These are phyloP conservation scores for Neofusicoccum cordaticola DNA, from an alignment of 2,329 filamentous ascomycete species.

Conservation along the genomic window DNA sequence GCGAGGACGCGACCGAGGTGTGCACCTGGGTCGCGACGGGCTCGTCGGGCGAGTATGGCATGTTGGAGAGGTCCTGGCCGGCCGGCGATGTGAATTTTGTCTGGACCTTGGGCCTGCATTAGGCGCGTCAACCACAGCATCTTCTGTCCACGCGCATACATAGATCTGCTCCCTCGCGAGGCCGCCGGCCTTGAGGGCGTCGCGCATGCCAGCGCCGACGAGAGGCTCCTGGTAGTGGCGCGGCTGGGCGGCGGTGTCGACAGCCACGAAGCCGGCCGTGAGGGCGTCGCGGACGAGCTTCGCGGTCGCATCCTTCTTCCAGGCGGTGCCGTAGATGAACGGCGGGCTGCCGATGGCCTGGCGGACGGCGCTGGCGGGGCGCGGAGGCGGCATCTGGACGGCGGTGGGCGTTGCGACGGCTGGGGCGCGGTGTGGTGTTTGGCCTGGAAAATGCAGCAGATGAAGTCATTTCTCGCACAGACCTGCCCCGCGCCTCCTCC, in stretches of 20 bases:
- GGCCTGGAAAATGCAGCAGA: neutral
- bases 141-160: slow-evolving; percentile 41
- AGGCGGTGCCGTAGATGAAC: slow-evolving; percentile 78
- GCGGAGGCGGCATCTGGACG: neutral
- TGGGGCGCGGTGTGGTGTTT: neutral
- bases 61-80: slow-evolving; percentile 58
- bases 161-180: slow-evolving; percentile 61
- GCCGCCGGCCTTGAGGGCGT: slow-evolving; percentile 58
- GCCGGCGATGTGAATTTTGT: slow-evolving; percentile 73
- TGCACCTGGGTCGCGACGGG: slow-evolving; percentile 64
- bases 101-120: slow-evolving; percentile 56
- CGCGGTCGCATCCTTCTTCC: slow-evolving; percentile 70
- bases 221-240: slow-evolving; percentile 73
- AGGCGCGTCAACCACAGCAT: neutral
- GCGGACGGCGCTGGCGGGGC: neutral
- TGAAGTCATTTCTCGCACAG: slow-evolving; percentile 12
- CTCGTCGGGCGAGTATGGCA: slow-evolving; percentile 61
- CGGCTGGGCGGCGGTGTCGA: slow-evolving; percentile 78
- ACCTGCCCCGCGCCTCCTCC: neutral
- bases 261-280: slow-evolving; percentile 64
- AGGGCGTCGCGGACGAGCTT: slow-evolving; percentile 68
- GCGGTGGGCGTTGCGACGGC: neutral
- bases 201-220: slow-evolving; percentile 65
- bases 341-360: slow-evolving; percentile 28
- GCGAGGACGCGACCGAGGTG: slow-evolving; percentile 64